phyloP scores from a whole-genome alignment of 768 basidiomycete species.

The Psilocybe cyanescens region DNA sequence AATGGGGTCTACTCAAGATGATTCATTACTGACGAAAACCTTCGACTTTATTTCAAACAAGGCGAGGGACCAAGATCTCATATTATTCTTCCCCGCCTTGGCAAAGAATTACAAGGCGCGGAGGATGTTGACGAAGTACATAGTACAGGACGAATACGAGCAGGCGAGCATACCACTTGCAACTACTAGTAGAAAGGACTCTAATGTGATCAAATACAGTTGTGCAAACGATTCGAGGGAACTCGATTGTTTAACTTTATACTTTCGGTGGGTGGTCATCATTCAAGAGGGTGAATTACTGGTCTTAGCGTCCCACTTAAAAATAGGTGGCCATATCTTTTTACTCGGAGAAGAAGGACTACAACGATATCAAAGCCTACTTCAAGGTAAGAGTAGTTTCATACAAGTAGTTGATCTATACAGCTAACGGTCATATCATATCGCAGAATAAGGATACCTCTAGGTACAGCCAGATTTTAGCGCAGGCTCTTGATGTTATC shows the following conservation, averaged over 20 bases:
- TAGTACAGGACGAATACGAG: constrained; percentile 74
- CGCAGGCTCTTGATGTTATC: constrained; percentile 73
- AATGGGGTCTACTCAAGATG: constrained; percentile 63
- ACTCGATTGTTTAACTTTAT: constrained; percentile 38
- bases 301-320: neutral
- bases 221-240: constrained; percentile 71
- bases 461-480: constrained; percentile 65
- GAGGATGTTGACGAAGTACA: constrained; percentile 58
- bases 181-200: neutral
- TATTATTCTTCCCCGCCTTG: constrained; percentile 66
- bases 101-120: constrained; percentile 58
- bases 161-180: constrained; percentile 40
- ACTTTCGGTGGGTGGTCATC: no score
- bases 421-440: constrained; percentile 21
- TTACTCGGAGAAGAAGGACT: constrained; percentile 71
- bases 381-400: constrained; percentile 60
- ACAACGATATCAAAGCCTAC: constrained; percentile 65
- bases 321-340: constrained; percentile 37
- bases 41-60: constrained; percentile 62
- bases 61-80: constrained; percentile 62
- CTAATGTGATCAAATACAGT: constrained; percentile 34
- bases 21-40: constrained; percentile 60
- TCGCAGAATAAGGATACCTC: constrained; percentile 67
- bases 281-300: no score
- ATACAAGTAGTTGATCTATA: neutral